Evolutionary conservation across 257 asterid genomes (phyloP).

Genomic region (Jasminum sambac): DNA sequence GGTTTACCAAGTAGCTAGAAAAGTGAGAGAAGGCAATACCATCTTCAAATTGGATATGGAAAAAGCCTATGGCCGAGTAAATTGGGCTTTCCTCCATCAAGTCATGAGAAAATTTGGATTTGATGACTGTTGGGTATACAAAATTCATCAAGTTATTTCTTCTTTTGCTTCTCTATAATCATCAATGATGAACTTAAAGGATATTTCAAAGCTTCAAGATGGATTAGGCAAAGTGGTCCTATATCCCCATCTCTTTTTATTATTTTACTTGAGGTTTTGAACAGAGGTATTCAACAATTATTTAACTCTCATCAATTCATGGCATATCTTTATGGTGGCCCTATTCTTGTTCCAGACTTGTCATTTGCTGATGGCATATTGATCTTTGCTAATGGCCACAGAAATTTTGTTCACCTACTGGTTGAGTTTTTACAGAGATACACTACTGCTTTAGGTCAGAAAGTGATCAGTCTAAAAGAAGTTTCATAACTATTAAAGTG

Average conservation of each 20-base stretch:
- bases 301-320: no score
- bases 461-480: no score
- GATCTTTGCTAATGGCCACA: background rate
- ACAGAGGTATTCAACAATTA: no score
- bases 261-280: no score
- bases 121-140: background rate
- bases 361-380: background rate
- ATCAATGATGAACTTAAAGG: background rate
- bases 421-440: no score
- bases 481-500: no score
- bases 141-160: background rate
- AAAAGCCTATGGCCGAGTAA: background rate
- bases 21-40: background rate
- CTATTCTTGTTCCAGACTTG: background rate
- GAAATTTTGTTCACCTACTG: no score
- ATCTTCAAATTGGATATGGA: conserved; percentile 5
- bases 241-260: no score
- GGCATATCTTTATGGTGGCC: background rate
- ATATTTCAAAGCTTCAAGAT: background rate
- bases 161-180: background rate
- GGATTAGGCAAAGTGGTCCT: no score
- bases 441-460: no score
- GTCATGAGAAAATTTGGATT: background rate
- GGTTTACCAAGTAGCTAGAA: background rate
- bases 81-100: background rate